Base-by-base conservation (phyloP, 208 protist genomes). In the Polymyxa betae region DNA sequence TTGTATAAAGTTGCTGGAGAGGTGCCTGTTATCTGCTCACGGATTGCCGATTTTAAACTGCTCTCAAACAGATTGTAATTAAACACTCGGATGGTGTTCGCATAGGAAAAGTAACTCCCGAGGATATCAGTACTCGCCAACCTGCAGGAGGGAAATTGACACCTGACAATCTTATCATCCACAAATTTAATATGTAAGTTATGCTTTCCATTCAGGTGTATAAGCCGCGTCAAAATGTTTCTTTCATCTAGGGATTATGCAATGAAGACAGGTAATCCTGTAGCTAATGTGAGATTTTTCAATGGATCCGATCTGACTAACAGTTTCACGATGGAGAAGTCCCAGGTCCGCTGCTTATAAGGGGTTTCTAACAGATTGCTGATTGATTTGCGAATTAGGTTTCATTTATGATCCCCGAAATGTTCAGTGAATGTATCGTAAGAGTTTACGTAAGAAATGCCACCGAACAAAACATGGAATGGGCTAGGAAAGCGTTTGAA, bases 371-470 rank as follows among this genome's bases (percentile, higher is more conserved):
- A 60, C 24, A 29, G 24, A 24, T 24, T 60, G 49, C 24, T 60
- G 49, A 60, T 24, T 60, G 12, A 29, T 24, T 60, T 24, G 24
- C 49, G 24, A 60, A 60, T 60, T 60, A 82, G 35, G n/a, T 82
- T 35, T 82, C 72, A 43, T 45, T 35, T 12, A 82, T 82, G 16
- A 82, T 82, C 72, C 72, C 72, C 12, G 72, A 43, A 20, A 82
- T 82, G 72, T 82, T 82, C 72, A 82, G 72, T n/a, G 72, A 82
- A 43, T 82, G 72, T n/a, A 43, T 82, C n/a, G 16, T 82, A 5
- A 5, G 72, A 5, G 72, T 82, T 35, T 82, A 45, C 72, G 72
- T 82, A 5, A 35, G n/a, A 45, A n/a, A 82, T n/a, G 72, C 72
- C 35, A 82, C 72, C 35, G 72, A 82, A 5, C 12, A 35, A n/a